Conservation (phyloP, 768 basidiomycete species). For the Agrocybe pediades region DNA sequence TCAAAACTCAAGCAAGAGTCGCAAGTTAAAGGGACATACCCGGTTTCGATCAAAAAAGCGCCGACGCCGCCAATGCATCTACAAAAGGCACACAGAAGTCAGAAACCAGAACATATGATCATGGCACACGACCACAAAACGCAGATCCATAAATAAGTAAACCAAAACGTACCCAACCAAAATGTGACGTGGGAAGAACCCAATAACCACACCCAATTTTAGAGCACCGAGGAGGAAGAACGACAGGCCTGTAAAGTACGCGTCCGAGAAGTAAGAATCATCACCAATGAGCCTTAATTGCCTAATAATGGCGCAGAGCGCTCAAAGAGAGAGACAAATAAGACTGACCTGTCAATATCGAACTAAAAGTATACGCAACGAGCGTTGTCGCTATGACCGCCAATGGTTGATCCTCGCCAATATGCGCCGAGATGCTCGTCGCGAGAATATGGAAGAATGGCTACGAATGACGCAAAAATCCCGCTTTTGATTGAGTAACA, state of each 20-base stretch:
- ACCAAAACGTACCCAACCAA: conserved; percentile 74
- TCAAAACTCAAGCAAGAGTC: not conserved
- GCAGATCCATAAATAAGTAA: not conserved
- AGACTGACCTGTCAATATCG: conserved; percentile 81
- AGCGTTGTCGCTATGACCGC: conserved; percentile 92
- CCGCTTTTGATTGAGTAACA: not conserved
- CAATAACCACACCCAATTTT: conserved; percentile 81
- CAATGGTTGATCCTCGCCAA: conserved; percentile 67
- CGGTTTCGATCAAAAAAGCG: conserved; percentile 87
- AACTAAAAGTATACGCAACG: conserved; percentile 84
- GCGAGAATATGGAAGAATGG: conserved; percentile 97
- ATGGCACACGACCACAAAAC: conserved; percentile 1
- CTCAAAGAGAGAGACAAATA: not conserved
- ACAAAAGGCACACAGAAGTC: conserved; percentile 1
- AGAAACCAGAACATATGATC: conserved; percentile 4
- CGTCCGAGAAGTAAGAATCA: conserved; percentile 5
- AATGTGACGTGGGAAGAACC: conserved; percentile 96
- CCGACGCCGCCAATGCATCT: conserved; percentile 96
- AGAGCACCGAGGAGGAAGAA: conserved; percentile 89
- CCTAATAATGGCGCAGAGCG: not conserved
- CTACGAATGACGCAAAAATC: conserved; percentile 34
- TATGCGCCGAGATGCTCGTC: conserved; percentile 66
- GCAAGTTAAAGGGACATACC: conserved; percentile 45
- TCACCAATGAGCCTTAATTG: not conserved
- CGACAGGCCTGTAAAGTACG: conserved; percentile 52